Evolutionary conservation across 1,139 yeast genomes (phyloP).

Genomic region (Yamadazyma kanchanaburiensis): DNA sequence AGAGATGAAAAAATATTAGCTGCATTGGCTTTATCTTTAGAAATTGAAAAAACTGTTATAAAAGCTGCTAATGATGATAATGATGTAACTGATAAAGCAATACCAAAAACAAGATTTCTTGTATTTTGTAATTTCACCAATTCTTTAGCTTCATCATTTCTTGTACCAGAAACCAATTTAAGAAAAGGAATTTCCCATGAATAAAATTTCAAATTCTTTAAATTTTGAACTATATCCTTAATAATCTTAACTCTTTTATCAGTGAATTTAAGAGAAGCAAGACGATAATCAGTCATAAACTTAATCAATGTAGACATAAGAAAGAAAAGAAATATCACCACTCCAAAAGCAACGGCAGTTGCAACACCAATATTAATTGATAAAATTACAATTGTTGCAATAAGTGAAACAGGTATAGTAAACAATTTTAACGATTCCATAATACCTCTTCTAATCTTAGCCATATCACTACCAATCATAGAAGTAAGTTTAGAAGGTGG

Average conservation of each 20-base stretch:
- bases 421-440: conserved; percentile 27
- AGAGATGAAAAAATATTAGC: conserved; percentile 80
- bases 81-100: conserved; percentile 57
- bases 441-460: conserved; percentile 33
- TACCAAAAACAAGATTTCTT: conserved; percentile 58
- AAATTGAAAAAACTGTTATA: conserved; percentile 60
- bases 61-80: conserved; percentile 73
- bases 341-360: conserved; percentile 32
- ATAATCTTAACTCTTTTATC: conserved; percentile 32
- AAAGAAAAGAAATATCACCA: conserved; percentile 23
- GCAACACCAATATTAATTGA: conserved; percentile 31
- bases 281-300: conserved; percentile 23
- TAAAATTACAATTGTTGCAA: conserved; percentile 31
- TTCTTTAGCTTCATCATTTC: conserved; percentile 51
- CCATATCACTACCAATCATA: conserved; percentile 36
- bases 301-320: conserved; percentile 20
- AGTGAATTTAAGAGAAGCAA: conserved; percentile 25
- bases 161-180: conserved; percentile 39
- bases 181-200: conserved; percentile 74
- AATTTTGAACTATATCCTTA: conserved; percentile 34
- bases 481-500: conserved; percentile 69
- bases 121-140: conserved; percentile 44
- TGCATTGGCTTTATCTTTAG: conserved; percentile 46
- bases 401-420: conserved; percentile 26
- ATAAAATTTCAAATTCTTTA: conserved; percentile 35